Percentiles rank a stretch among this genome's conserved stretches.
Conservation (phyloP, 1,284 basidiomycete genomes). For the Tilletia walkeri region DNA sequence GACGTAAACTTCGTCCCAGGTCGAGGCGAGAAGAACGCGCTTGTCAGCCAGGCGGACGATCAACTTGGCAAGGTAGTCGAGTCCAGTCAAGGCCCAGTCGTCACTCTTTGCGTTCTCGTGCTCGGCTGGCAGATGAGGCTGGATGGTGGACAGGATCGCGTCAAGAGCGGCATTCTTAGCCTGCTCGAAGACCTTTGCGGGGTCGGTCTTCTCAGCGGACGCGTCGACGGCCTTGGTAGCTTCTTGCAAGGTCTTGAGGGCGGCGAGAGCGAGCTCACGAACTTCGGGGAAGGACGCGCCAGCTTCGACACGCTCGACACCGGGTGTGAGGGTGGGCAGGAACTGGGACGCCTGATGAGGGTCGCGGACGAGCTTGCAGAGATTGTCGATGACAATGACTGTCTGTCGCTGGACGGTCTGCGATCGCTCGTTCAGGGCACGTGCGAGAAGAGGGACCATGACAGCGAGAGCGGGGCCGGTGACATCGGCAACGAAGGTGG, state of each 20-base stretch:
- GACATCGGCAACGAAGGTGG: constrained; percentile 96
- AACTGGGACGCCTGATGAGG: constrained; percentile 85
- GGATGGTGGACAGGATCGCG: constrained; percentile 36
- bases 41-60: constrained; percentile 52
- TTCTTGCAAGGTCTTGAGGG: constrained; percentile 45
- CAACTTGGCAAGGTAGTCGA: constrained; percentile 44
- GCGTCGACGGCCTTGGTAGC: constrained; percentile 37
- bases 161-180: constrained; percentile 42
- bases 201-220: constrained; percentile 35
- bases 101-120: constrained; percentile 42
- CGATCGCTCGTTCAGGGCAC: constrained; percentile 91
- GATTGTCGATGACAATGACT: constrained; percentile 86
- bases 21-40: constrained; percentile 47
- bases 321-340: constrained; percentile 81
- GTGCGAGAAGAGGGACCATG: constrained; percentile 84
- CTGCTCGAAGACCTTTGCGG: constrained; percentile 36
- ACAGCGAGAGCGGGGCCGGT: constrained; percentile 93
- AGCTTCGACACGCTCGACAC: constrained; percentile 85
- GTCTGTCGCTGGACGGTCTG: constrained; percentile 71
- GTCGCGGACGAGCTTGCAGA: constrained; percentile 95
- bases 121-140: constrained; percentile 37
- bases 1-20: constrained; percentile 55
- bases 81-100: constrained; percentile 40
- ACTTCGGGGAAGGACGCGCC: constrained; percentile 95
- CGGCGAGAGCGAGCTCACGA: constrained; percentile 51